A percentile compares a stretch with the other conserved stretches of the same genome.
Evolutionary conservation across 2,329 filamentous ascomycete genomes (phyloP).

Genomic region (Bimuria novae-zelandiae): DNA sequence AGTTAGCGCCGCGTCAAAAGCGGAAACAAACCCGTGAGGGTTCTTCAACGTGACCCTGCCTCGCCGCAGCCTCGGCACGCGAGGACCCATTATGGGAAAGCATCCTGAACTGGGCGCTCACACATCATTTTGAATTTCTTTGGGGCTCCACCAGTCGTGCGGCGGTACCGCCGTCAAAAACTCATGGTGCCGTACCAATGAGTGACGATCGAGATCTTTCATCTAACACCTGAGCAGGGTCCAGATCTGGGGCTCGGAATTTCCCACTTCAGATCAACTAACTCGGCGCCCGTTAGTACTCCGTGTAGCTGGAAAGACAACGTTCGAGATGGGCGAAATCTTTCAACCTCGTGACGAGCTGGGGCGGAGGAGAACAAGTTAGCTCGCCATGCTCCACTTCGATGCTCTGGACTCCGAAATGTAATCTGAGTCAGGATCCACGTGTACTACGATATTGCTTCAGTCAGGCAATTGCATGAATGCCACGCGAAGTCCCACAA

Average conservation of each 20-base stretch:
- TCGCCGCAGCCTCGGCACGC: constrained; percentile 1
- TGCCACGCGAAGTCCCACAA: constrained; percentile 5
- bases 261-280: no score
- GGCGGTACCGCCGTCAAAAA: not conserved
- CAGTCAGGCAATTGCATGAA: not conserved
- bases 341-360: not conserved
- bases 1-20: not conserved
- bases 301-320: not conserved
- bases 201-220: no score
- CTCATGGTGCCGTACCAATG: no score
- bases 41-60: not conserved
- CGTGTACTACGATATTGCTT: not conserved
- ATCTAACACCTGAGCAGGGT: no score
- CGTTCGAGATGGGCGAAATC: not conserved
- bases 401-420: constrained; percentile 7
- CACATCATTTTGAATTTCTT: not conserved
- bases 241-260: not conserved
- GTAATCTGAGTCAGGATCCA: not conserved
- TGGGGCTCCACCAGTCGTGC: not conserved
- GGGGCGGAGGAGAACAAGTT: not conserved
- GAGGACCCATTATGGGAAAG: not conserved
- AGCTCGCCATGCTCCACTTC: constrained; percentile 2
- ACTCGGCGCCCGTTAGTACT: not conserved
- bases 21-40: not conserved
- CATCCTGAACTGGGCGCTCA: not conserved